Percentiles rank a stretch among this genome's conserved stretches.
Conservation (phyloP, 306 rosid genomes). For the Lathyrus sativus region DNA sequence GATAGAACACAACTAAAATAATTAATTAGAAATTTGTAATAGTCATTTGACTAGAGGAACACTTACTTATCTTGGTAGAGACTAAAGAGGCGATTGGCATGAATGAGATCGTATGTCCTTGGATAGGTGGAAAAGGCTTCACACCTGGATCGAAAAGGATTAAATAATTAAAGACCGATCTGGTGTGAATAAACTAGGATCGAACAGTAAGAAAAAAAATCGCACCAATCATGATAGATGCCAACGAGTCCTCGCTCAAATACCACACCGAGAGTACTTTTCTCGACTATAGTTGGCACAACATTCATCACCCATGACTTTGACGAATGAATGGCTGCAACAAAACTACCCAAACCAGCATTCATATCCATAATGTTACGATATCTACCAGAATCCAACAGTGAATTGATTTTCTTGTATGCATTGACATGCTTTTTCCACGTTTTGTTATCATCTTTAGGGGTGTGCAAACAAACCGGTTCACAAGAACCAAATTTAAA, state of each 20-base stretch:
- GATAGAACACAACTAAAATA: background rate
- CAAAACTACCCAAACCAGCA: conserved; percentile 94
- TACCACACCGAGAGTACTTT: conserved; percentile 67
- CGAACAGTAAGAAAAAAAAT: conserved; percentile 20
- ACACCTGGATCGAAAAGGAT: conserved; percentile 61
- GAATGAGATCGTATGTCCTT: conserved; percentile 96
- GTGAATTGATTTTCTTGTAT: conserved; percentile 71
- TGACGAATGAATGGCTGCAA: conserved; percentile 74
- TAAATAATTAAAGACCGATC: background rate
- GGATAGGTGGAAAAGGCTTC: conserved; percentile 96
- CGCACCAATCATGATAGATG: conserved; percentile 95
- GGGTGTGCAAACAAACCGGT: no score
- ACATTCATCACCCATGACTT: conserved; percentile 97
- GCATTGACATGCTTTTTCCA: conserved; percentile 92
- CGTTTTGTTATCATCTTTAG: conserved; percentile 64
- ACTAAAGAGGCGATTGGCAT: conserved; percentile 78
- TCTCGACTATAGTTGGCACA: conserved; percentile 83
- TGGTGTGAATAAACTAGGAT: conserved; percentile 1
- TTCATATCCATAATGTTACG: conserved; percentile 97
- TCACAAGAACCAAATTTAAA: no score
- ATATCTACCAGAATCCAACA: conserved; percentile 83
- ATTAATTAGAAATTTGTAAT: background rate
- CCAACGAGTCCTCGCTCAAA: conserved; percentile 88
- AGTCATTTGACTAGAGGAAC: conserved; percentile 18
- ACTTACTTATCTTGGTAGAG: conserved; percentile 82